phyloP scores from a whole-genome alignment of 169 alveolate genomes.

The Plasmodium fragile region DNA sequence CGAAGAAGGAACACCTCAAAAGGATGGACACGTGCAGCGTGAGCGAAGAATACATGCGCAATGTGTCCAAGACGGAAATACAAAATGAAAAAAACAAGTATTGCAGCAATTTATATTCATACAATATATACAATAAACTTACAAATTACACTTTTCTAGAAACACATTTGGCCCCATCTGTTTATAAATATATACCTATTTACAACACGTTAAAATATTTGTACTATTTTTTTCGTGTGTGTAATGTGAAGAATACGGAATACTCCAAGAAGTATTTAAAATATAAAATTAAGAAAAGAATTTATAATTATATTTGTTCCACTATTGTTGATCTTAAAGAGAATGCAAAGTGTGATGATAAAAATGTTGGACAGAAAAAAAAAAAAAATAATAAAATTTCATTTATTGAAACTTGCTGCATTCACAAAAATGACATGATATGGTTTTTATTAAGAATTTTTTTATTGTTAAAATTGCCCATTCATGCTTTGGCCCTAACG shows the following conservation, averaged over 20 bases:
- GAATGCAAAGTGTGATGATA: background rate
- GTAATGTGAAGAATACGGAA: conserved; percentile 40
- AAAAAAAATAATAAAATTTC: conserved; percentile 26
- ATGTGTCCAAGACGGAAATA: conserved; percentile 10
- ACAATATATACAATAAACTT: conserved; percentile 60
- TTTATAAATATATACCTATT: conserved; percentile 69
- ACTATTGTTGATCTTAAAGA: conserved; percentile 36
- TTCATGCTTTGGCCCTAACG: conserved; percentile 71
- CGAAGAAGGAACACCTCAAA: background rate
- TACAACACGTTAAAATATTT: conserved; percentile 70
- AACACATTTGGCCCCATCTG: conserved; percentile 70
- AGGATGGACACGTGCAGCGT: background rate
- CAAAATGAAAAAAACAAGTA: conserved; percentile 25
- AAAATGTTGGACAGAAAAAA: conserved; percentile 1
- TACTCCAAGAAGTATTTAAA: conserved; percentile 15
- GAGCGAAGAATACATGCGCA: background rate
- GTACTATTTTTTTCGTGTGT: conserved; percentile 28
- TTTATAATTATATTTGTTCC: conserved; percentile 51
- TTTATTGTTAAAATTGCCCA: conserved; percentile 53
- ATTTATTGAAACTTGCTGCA: conserved; percentile 20
- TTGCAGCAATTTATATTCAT: conserved; percentile 35
- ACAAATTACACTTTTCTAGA: conserved; percentile 62
- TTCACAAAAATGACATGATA: conserved; percentile 59
- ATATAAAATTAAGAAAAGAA: conserved; percentile 60
- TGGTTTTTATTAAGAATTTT: conserved; percentile 75